Evolutionary conservation across 2,329 filamentous ascomycete genomes (phyloP), one percentile per base, ranked within the genome.

Genomic region (Aspergillus tanneri): DNA sequence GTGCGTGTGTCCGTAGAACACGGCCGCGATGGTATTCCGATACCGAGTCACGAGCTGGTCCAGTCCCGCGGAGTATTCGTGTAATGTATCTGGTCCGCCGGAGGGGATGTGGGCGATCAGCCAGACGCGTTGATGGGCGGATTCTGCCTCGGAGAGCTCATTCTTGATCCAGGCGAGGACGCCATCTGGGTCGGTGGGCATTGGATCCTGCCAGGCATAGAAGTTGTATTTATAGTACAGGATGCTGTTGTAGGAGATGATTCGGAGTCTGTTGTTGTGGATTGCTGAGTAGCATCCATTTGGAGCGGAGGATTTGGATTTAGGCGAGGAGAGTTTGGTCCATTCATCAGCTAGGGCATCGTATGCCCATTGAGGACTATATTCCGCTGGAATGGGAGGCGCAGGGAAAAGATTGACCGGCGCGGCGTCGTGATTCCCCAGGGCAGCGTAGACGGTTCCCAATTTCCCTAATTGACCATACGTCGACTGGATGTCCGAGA

Each of bases 171-270:
- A 83, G 12, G 70, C 64, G 3, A 83, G 68, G 59, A 82, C 75
- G 10, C 70, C 69, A 57, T 73, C 73, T 2, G 79, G 80, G 56
- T 83, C 80, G 10, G 62, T 63, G 37, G 76, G 64, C 68, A 79
- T 75, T 1, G 72, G 67, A 37, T 75, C 70, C 52, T 76, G 70
- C 56, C 80, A 83, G 27, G 79, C 61, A 67, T 75, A 79, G 60
- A 78, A 80, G 68, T 84, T 83, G 51, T 74, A 66, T n/a, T 72
- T 74, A 62, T 84, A 83, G 65, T 78, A 82, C 51, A 82, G 64
- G 60, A 83, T 81, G 14, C 78, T 82, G 68, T 80, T 83, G 56
- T 83, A 68, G 3, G 79, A 81, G 58, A 84, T 82, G 56, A 84
- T 66, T 19, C 78, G 74, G 30, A 9, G 10, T 12, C 12, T 6